Percentiles rank a stretch among this genome's conserved stretches.
Evolutionary conservation across 495 filamentous ascomycete species (phyloP).

Genomic region (Neurospora sp.): DNA sequence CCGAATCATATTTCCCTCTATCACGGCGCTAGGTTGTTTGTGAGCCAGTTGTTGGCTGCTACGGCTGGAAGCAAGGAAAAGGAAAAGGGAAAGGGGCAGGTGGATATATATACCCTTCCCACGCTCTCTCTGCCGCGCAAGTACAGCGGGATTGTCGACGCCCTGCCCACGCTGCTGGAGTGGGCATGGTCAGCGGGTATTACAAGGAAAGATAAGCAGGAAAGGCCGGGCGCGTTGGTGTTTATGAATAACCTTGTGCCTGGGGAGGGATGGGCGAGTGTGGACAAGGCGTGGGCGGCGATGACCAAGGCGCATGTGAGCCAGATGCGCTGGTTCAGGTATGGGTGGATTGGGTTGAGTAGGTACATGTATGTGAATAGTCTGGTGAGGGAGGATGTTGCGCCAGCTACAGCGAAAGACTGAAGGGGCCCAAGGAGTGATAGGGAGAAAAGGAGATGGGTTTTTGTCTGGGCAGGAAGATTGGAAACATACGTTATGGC

Average conservation of each 20-base stretch:
- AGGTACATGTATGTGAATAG: slow-evolving; percentile 97
- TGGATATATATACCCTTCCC: slow-evolving; percentile 74
- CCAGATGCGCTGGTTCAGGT: slow-evolving; percentile 98
- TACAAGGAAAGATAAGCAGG: slow-evolving; percentile 25
- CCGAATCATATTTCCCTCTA: slow-evolving; percentile 87
- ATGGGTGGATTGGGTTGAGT: slow-evolving; percentile 86
- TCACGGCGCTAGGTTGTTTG: slow-evolving; percentile 67
- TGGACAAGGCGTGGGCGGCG: slow-evolving; percentile 55
- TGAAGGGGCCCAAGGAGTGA: not conserved
- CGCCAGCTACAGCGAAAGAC: not conserved
- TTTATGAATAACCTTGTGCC: slow-evolving; percentile 53
- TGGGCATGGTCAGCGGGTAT: slow-evolving; percentile 26
- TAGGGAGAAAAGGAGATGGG: not conserved
- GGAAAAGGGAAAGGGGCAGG: slow-evolving; percentile 7
- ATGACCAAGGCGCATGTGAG: slow-evolving; percentile 85
- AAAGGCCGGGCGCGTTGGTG: slow-evolving; percentile 44
- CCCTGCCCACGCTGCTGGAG: slow-evolving; percentile 49
- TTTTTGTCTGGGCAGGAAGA: not conserved
- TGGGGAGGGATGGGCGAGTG: slow-evolving; percentile 37
- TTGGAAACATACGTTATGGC: not conserved
- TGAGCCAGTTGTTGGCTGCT: slow-evolving; percentile 49
- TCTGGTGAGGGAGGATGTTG: slow-evolving; percentile 35
- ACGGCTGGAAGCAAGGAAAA: slow-evolving; percentile 46
- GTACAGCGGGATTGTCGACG: slow-evolving; percentile 69
- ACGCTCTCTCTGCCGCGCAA: slow-evolving; percentile 63